These are phyloP conservation scores for Pharus latifolius DNA, from an alignment of 176 grass and related monocot species.

Conservation along the genomic window DNA sequence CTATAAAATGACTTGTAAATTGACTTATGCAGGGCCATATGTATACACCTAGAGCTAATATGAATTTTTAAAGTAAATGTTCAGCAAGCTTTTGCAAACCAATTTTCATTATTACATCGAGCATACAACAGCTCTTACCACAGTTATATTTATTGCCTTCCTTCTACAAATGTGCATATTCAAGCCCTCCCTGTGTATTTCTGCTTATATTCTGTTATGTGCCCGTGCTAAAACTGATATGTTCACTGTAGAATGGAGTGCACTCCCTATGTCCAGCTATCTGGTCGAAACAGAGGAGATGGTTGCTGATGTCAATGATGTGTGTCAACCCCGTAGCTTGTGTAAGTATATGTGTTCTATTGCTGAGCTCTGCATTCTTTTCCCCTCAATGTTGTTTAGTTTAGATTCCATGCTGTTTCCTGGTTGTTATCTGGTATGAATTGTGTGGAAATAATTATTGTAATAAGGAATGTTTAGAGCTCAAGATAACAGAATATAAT, in stretches of 20 bases:
- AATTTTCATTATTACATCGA: not conserved
- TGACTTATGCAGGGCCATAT: not conserved
- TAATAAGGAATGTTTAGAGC: not conserved
- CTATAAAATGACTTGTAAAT: not conserved
- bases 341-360: conserved; percentile 36
- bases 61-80: not conserved
- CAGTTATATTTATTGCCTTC: not conserved
- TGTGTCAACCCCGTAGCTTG: conserved; percentile 61
- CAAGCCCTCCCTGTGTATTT: not conserved
- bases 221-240: not conserved
- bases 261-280: conserved; percentile 64
- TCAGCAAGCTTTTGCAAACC: not conserved
- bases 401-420: not conserved
- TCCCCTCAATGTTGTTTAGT: not conserved
- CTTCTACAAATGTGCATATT: not conserved
- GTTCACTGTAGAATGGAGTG: conserved; percentile 46
- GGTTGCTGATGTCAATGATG: conserved; percentile 80
- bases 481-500: not conserved
- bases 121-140: not conserved
- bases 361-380: not conserved
- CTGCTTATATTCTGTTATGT: not conserved
- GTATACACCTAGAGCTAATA: not conserved
- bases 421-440: not conserved
- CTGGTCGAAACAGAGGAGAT: conserved; percentile 78
- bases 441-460: not conserved